Evolutionary conservation across 257 asterid species (phyloP).

Genomic region (Leptodermis oblonga): DNA sequence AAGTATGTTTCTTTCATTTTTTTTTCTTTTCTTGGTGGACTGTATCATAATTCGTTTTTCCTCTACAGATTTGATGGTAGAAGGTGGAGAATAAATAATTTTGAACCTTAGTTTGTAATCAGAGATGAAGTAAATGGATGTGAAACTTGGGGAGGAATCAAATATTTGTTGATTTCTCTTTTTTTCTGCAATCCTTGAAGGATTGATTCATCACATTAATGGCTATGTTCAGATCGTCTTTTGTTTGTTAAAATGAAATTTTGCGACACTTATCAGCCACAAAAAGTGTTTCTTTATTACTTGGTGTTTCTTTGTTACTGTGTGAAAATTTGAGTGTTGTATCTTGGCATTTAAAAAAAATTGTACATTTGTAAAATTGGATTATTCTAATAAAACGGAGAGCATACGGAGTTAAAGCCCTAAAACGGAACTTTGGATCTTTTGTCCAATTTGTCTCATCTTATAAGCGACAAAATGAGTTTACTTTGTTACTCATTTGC

Average conservation of each 20-base stretch:
- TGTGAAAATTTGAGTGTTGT: too few species aligned
- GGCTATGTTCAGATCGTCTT: not conserved
- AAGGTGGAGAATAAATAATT: not conserved
- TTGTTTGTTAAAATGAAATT: not conserved
- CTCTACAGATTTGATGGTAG: not conserved
- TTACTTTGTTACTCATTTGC: too few species aligned
- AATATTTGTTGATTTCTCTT: not conserved
- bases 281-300: not conserved
- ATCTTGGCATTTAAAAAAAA: too few species aligned
- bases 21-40: not conserved
- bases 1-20: not conserved
- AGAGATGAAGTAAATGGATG: not conserved
- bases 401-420: too few species aligned
- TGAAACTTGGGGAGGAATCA: conserved; percentile 1
- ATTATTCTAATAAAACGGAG: too few species aligned
- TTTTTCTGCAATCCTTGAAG: not conserved
- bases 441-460: too few species aligned
- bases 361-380: too few species aligned
- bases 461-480: too few species aligned
- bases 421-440: too few species aligned
- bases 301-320: too few species aligned
- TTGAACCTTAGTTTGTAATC: not conserved
- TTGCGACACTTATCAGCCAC: not conserved
- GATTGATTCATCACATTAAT: not conserved
- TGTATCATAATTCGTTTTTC: not conserved